phyloP scores from a whole-genome alignment of 345 rosid species.

The Eucalyptus tenuipes region DNA sequence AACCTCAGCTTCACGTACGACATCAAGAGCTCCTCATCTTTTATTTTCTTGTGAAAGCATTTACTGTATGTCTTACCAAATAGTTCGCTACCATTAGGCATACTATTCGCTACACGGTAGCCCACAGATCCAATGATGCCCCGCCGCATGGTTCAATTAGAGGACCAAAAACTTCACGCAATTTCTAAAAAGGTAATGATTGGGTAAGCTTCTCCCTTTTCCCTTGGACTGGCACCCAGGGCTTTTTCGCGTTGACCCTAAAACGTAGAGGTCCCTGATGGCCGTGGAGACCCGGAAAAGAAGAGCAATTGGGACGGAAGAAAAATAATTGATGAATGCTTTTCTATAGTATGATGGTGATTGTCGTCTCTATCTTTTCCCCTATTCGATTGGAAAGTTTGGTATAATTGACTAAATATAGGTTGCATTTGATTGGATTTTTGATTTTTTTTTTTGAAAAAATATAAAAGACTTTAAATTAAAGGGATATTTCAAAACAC shows the following conservation, averaged over 20 bases:
- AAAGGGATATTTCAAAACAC: too few relatives aligned
- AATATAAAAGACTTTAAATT: too few relatives aligned
- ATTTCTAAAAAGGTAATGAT: background rate
- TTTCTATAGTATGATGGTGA: background rate
- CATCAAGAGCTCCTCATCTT: background rate
- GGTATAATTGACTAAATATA: too few relatives aligned
- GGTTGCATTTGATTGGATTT: too few relatives aligned
- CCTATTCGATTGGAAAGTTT: too few relatives aligned
- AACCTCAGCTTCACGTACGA: background rate
- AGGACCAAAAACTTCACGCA: background rate
- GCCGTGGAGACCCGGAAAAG: background rate
- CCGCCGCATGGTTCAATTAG: background rate
- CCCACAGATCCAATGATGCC: background rate
- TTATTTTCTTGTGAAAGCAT: background rate
- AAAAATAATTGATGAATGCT: background rate
- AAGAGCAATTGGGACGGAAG: background rate
- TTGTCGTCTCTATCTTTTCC: background rate
- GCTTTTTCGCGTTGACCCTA: background rate
- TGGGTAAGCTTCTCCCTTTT: background rate
- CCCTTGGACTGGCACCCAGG: background rate
- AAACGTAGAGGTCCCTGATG: background rate
- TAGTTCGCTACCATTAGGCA: background rate
- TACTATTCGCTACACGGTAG: background rate
- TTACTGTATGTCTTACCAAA: background rate
- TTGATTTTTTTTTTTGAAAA: too few relatives aligned